These are phyloP conservation scores for Chaetothyriales sp. DNA, from an alignment of 2,329 filamentous ascomycete genomes.

Conservation along the genomic window DNA sequence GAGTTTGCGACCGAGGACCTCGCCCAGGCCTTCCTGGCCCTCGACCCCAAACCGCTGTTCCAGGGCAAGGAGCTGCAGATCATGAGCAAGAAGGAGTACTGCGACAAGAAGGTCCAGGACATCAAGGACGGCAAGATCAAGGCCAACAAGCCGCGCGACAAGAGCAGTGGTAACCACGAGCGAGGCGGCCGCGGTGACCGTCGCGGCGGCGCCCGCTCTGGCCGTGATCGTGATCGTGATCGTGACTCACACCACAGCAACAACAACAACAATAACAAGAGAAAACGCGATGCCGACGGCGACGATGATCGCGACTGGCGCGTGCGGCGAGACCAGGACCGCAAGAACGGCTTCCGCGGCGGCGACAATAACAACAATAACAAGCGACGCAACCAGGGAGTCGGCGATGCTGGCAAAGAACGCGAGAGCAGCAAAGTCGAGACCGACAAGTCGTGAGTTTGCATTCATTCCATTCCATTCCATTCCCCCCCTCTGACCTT, in stretches of 20 bases:
- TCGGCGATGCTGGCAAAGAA: conserved; percentile 18
- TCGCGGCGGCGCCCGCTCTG: conserved; percentile 4
- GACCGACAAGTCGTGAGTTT: conserved; percentile 26
- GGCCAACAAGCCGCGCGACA: conserved; percentile 36
- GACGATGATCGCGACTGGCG: conserved; percentile 28
- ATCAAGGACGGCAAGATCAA: conserved; percentile 57
- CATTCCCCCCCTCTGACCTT: no score
- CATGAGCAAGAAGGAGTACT: conserved; percentile 80
- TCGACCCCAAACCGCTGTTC: conserved; percentile 72
- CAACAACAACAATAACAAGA: conserved; percentile 7
- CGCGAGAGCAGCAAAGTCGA: conserved; percentile 22
- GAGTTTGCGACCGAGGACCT: conserved; percentile 72
- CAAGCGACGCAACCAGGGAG: conserved; percentile 9
- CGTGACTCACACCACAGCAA: conserved; percentile 5
- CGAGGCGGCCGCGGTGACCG: conserved; percentile 21
- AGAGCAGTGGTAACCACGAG: conserved; percentile 24
- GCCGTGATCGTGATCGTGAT: conserved; percentile 19
- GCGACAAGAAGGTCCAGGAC: conserved; percentile 57
- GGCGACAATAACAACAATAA: conserved; percentile 10
- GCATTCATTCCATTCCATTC: neutral
- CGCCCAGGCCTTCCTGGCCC: conserved; percentile 61
- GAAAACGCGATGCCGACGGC: conserved; percentile 1
- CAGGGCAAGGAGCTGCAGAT: conserved; percentile 64
- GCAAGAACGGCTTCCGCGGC: conserved; percentile 27
- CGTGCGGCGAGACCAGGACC: conserved; percentile 30